Evolutionary conservation across 2,329 filamentous ascomycete genomes (phyloP).

Genomic region (Colletotrichum lupini): DNA sequence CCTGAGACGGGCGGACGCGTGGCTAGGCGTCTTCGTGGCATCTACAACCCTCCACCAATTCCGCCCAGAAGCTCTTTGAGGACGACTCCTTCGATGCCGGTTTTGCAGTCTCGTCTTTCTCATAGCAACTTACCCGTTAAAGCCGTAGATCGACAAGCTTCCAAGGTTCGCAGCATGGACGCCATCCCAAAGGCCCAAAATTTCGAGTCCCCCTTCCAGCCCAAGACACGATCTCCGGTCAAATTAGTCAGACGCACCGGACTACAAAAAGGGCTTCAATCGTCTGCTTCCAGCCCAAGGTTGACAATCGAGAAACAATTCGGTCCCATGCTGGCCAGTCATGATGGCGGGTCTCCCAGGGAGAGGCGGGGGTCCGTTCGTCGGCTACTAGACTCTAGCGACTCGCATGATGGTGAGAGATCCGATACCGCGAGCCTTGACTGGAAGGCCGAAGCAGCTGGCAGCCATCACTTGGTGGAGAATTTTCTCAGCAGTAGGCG

Average conservation of each 20-base stretch:
- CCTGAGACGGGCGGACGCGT: constrained; percentile 10
- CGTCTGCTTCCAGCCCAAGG: constrained; percentile 25
- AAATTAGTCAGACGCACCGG: constrained; percentile 21
- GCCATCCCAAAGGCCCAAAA: not conserved
- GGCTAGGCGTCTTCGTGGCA: not conserved
- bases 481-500: constrained; percentile 62
- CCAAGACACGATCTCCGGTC: constrained; percentile 21
- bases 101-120: constrained; percentile 1
- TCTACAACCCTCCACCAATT: constrained; percentile 21
- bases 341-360: constrained; percentile 1
- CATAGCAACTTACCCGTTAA: constrained; percentile 14
- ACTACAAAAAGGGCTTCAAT: not conserved
- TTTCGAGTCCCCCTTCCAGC: not conserved
- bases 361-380: not conserved
- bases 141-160: not conserved
- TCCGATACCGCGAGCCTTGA: constrained; percentile 1
- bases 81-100: constrained; percentile 21
- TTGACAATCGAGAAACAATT: constrained; percentile 17
- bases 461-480: constrained; percentile 65
- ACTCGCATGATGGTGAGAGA: not conserved
- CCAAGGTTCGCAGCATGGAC: constrained; percentile 7
- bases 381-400: constrained; percentile 1
- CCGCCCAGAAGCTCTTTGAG: constrained; percentile 27
- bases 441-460: constrained; percentile 49
- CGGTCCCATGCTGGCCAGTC: not conserved